Base-by-base conservation (phyloP, 441 rosid genomes). In the Bocquillonia castaneifolia region DNA sequence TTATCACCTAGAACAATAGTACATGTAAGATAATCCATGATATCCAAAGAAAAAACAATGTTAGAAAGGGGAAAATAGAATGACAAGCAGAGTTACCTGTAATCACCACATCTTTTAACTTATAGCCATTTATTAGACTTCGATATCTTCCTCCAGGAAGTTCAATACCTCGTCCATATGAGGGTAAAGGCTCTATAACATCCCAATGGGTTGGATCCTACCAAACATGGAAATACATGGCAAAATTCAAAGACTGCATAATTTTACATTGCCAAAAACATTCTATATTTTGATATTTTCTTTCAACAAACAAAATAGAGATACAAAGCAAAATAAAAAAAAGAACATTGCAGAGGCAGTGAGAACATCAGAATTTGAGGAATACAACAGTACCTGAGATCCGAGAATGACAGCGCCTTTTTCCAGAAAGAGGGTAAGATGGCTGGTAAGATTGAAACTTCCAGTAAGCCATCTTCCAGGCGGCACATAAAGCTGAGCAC, bases 401-500 rank as follows among this genome's bases (percentile, higher is more conserved):
- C 89, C 98, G 64, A 93, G 93, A 69, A 93, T 87, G 23, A 85
- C 77, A 13, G 98, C 97, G 29, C 90, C 96, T 72, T 88, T 91
- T 71, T 86, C 97, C 68, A 93, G 73, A 80, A 91, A 93, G 68
- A 93, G 91, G 3, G 98, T 93, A 70, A 93, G 98, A 72, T 89
- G 98, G 80, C 93, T 93, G 0, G 98, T 91, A 68, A 93, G 97
- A 64, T 89, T 91, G 81, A 93, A 80, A 75, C 98, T 89, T 67
- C 95, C 98, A 0, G 96, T 91, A 34, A 93, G 95, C 97, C 96
- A 93, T 78, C 78, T 82, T 40, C 98, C 98, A 0, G 95, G 85
- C 0, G 98, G 97, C 48, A 93, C 98, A 56, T 93, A 93, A 29
- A 93, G 96, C 84, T 93, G 94, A 61, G 98, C 98, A 25, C 98